Conservation (phyloP, 2,329 filamentous ascomycete genomes). For the Phyllosticta paracitricarpa region DNA sequence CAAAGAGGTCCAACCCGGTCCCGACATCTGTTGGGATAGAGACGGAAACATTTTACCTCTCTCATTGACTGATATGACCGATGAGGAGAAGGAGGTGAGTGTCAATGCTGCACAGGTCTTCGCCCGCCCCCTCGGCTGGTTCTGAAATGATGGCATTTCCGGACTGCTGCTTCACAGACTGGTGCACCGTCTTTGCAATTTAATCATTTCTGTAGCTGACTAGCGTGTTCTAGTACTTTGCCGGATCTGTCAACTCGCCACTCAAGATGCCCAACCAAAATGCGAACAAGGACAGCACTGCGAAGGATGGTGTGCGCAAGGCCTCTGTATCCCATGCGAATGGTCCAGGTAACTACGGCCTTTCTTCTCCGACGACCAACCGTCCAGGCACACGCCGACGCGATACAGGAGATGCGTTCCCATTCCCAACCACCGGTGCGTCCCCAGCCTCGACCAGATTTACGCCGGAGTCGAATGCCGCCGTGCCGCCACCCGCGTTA, state of each 20-base stretch:
- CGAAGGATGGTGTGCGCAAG: conserved; percentile 56
- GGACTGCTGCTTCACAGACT: background rate
- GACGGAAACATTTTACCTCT: conserved; percentile 61
- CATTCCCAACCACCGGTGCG: conserved; percentile 37
- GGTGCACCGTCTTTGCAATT: background rate
- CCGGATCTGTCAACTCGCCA: conserved; percentile 83
- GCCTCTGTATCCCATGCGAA: conserved; percentile 64
- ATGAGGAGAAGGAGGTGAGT: conserved; percentile 54
- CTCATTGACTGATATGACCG: conserved; percentile 60
- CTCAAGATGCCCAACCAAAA: conserved; percentile 72
- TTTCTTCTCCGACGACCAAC: conserved; percentile 63
- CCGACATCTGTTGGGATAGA: conserved; percentile 86
- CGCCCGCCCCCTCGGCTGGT: background rate
- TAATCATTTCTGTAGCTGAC: conserved; percentile 6
- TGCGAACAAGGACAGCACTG: conserved; percentile 50
- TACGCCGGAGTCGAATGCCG: conserved; percentile 50
- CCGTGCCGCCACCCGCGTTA: conserved; percentile 51
- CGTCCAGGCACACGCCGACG: conserved; percentile 71
- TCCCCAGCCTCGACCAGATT: conserved; percentile 56
- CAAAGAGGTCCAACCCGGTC: conserved; percentile 64
- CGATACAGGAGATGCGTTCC: conserved; percentile 67
- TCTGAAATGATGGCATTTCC: background rate
- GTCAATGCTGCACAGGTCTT: background rate
- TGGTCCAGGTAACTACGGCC: conserved; percentile 52
- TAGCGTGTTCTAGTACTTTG: conserved; percentile 53